phyloP scores from a whole-genome alignment of 2,329 filamentous ascomycete species.

The Pseudocercospora pini-densiflorae region DNA sequence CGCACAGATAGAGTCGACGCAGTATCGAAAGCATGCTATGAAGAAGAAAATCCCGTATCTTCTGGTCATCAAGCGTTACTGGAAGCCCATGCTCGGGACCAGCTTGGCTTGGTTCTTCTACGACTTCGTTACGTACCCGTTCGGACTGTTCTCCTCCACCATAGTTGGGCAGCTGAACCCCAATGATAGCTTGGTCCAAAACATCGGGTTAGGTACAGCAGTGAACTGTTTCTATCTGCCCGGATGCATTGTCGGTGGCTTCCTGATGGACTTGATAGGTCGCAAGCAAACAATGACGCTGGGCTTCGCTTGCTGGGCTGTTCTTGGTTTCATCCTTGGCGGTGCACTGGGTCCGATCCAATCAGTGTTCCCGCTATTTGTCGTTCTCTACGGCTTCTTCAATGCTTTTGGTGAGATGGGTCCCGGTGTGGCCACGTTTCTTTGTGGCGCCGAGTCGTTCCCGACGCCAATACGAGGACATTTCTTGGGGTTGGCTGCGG shows the following conservation, averaged over 20 bases:
- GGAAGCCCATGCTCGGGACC: slow-evolving; percentile 69
- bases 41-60: slow-evolving; percentile 54
- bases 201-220: slow-evolving; percentile 87
- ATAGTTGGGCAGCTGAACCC: slow-evolving; percentile 69
- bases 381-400: slow-evolving; percentile 79
- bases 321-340: slow-evolving; percentile 76
- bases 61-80: slow-evolving; percentile 67
- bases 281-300: slow-evolving; percentile 73
- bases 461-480: slow-evolving; percentile 81
- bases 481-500: slow-evolving; percentile 71
- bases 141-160: slow-evolving; percentile 79
- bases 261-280: slow-evolving; percentile 76
- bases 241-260: slow-evolving; percentile 76
- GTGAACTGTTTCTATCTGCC: slow-evolving; percentile 89
- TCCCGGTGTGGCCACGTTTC: slow-evolving; percentile 81
- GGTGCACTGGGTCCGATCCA: slow-evolving; percentile 71
- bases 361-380: slow-evolving; percentile 65
- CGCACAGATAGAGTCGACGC: slow-evolving; percentile 65
- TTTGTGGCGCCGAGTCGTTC: slow-evolving; percentile 79
- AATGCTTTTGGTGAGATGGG: slow-evolving; percentile 78
- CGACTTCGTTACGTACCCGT: slow-evolving; percentile 65
- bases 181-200: slow-evolving; percentile 67
- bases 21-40: slow-evolving; percentile 74
- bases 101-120: slow-evolving; percentile 82
- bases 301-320: slow-evolving; percentile 68